Conservation (phyloP, 768 basidiomycete species). For the Mycena indigotica region DNA sequence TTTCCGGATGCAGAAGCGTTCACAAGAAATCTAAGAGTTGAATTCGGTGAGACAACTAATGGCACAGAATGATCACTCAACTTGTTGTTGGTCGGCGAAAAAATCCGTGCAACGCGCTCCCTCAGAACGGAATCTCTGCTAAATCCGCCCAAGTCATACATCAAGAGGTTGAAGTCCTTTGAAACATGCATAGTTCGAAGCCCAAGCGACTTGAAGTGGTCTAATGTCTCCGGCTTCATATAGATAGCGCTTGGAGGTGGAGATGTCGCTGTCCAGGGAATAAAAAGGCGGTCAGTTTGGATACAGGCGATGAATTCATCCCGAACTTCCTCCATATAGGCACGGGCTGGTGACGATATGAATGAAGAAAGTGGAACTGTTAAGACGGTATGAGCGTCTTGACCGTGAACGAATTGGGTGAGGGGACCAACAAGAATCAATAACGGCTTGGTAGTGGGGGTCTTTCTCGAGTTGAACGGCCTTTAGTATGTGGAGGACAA, state of each 20-base stretch:
- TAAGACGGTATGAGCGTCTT: not conserved
- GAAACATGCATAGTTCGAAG: not conserved
- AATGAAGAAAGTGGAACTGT: not conserved
- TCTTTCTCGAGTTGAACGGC: not conserved
- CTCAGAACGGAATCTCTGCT: not conserved
- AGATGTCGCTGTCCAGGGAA: not conserved
- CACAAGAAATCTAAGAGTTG: constrained; percentile 1
- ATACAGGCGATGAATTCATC: not conserved
- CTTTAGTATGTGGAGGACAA: not conserved
- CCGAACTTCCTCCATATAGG: not conserved
- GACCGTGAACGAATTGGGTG: not conserved
- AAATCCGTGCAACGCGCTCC: not conserved
- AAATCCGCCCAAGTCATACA: not conserved
- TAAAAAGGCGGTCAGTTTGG: not conserved
- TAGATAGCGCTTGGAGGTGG: not conserved
- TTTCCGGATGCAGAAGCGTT: constrained; percentile 16
- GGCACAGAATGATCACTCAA: not conserved
- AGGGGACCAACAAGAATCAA: not conserved
- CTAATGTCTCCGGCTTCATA: not conserved
- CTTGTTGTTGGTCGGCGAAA: not conserved
- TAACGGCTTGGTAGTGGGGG: not conserved
- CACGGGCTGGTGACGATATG: not conserved
- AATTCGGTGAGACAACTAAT: not conserved
- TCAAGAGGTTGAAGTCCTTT: not conserved
- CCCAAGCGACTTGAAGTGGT: not conserved